These are phyloP conservation scores for Tieghemostelium lacteum DNA, from an alignment of 78 protist genomes.

Conservation along the genomic window DNA sequence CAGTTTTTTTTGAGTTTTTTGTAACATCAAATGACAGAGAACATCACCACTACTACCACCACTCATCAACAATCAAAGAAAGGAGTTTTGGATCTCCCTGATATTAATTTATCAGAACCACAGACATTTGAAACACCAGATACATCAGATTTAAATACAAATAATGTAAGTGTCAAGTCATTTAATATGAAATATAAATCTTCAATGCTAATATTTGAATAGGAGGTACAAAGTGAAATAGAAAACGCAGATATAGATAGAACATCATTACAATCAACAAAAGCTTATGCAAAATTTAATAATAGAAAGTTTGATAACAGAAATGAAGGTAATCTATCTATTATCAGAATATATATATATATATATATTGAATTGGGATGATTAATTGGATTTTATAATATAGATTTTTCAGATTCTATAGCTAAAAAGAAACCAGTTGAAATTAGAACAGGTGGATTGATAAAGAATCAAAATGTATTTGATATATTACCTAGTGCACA, in stretches of 20 bases:
- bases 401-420: conserved; percentile 65
- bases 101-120: conserved; percentile 46
- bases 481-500: conserved; percentile 46
- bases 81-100: conserved; percentile 29
- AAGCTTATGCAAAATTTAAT: conserved; percentile 41
- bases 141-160: conserved; percentile 1
- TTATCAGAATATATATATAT: background rate
- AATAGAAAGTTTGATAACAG: conserved; percentile 26
- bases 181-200: background rate
- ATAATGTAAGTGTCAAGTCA: background rate
- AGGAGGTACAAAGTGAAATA: conserved; percentile 32
- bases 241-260: conserved; percentile 61
- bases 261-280: conserved; percentile 26
- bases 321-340: conserved; percentile 10
- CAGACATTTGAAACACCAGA: conserved; percentile 71
- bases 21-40: no score
- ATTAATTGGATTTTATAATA: background rate
- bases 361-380: background rate
- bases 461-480: conserved; percentile 30
- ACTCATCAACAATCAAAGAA: no score
- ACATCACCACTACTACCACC: no score
- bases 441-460: conserved; percentile 2
- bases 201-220: no score
- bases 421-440: conserved; percentile 15
- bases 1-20: no score